phyloP scores from a whole-genome alignment of 208 protist genomes.

The Crithidia fasciculata region DNA sequence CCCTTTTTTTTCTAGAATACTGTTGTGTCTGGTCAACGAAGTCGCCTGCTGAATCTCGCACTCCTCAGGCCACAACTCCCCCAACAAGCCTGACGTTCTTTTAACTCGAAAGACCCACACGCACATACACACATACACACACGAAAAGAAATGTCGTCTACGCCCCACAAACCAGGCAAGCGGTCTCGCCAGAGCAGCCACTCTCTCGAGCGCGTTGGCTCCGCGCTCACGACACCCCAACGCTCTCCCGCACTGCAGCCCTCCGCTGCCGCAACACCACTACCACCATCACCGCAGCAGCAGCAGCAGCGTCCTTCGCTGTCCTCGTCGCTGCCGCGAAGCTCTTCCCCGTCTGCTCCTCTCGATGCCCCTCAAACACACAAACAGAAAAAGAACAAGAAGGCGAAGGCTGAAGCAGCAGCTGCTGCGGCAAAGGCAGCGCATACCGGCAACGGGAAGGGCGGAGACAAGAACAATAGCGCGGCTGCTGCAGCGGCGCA shows the following conservation, averaged over 20 bases:
- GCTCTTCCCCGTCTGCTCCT: not conserved
- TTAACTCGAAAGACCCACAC: not conserved
- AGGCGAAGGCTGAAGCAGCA: not conserved
- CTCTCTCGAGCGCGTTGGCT: not conserved
- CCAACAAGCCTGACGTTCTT: not conserved
- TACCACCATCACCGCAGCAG: not conserved
- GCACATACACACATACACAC: not conserved
- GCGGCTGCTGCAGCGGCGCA: not conserved
- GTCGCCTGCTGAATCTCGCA: no score
- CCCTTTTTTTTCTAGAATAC: no score
- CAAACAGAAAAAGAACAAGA: not conserved
- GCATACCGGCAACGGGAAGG: no score
- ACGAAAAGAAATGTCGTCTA: not conserved
- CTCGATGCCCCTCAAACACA: no score
- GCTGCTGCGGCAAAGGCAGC: not conserved
- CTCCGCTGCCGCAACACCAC: not conserved
- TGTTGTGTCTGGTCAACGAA: no score
- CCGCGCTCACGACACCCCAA: not conserved
- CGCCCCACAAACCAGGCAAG: not conserved
- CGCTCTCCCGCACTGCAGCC: constrained; percentile 13
- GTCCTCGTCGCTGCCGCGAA: not conserved
- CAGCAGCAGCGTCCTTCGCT: not conserved
- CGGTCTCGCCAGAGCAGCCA: constrained; percentile 10
- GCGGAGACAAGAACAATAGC: no score
- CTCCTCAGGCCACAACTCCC: not conserved